Base-by-base conservation (phyloP, 805 yeast genomes). In the Cyberlindnera americana region DNA sequence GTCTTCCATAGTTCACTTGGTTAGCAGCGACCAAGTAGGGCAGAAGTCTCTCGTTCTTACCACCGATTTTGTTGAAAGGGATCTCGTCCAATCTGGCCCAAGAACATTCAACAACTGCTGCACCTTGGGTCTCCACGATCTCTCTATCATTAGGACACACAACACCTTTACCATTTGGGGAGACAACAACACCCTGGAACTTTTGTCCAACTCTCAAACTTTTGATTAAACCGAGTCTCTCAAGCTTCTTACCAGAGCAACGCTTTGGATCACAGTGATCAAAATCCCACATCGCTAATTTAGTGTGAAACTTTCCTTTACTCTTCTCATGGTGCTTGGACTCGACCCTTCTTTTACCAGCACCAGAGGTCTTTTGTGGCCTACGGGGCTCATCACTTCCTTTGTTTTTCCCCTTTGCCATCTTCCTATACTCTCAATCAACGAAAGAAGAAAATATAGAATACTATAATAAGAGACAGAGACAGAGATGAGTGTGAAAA, bases 191-290 rank as follows among this genome's bases (percentile, higher is more conserved):
- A 7, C 99, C 99, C 43, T 75, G 81, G 56, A 87, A 91, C 62
- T 89, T 91, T 59, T 90, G 96, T 0, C 99, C 99, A n/a, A 93
- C 77, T 44, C 95, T 67, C 46, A 93, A 59, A 38, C 77, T 76
- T 45, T 78, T 77, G 36, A 93, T 90, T 16, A 88, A 64, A 1
- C 98, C 98, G 16, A 91, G 62, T 40, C 98, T 71, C 55, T 88
- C 96, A 22, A 93, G 69, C 59, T 89, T 90, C 66, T 93, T 93
- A 15, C 99, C 99, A 49, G 95, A 83, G 60, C 99, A 93, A 57
- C 97, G 73, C 58, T 93, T 93, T 1, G 99, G 99, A 64, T 93
- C 99, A 66, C 99, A 93, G 59, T 93, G 99, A 50, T 90, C 96
- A 57, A 93, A 93, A 61, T 93, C 99, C 96, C 99, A 91, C 99